Evolutionary conservation across 441 rosid genomes (phyloP).

Genomic region (Eutrema salsugineum): DNA sequence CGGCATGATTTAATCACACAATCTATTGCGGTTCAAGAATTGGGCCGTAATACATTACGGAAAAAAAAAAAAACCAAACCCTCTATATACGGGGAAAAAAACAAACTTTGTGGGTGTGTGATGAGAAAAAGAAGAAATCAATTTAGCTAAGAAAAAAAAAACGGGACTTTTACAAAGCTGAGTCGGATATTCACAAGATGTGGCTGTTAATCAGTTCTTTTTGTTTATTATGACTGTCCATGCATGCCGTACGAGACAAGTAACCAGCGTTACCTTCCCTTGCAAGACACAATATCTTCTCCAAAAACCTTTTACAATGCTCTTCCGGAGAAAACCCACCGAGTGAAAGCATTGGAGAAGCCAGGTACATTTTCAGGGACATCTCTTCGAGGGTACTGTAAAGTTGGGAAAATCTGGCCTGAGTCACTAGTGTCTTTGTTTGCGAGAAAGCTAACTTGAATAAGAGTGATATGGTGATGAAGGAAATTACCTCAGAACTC

Average conservation of each 20-base stretch:
- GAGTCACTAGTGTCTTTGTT: constrained; percentile 20
- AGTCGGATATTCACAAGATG: constrained; percentile 17
- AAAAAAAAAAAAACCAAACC: background rate
- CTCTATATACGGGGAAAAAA: background rate
- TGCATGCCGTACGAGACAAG: background rate
- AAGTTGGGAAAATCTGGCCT: background rate
- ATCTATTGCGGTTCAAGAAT: background rate
- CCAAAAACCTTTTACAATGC: background rate
- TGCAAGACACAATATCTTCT: background rate
- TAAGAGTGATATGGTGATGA: background rate
- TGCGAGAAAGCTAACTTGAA: background rate
- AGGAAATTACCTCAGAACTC: constrained; percentile 12
- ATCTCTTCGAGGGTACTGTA: constrained; percentile 5
- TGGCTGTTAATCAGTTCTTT: background rate
- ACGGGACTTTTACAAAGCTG: background rate
- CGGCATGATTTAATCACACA: background rate
- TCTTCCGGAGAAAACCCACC: constrained; percentile 23
- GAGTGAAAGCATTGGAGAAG: constrained; percentile 20
- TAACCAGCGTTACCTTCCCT: constrained; percentile 2
- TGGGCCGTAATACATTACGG: background rate
- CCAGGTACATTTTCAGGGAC: constrained; percentile 12
- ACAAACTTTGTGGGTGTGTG: background rate
- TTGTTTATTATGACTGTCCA: background rate
- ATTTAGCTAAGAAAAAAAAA: background rate
- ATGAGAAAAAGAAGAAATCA: background rate